Conservation (phyloP, 192 early-diverging fungal species). For the Coemansia aciculifera region DNA sequence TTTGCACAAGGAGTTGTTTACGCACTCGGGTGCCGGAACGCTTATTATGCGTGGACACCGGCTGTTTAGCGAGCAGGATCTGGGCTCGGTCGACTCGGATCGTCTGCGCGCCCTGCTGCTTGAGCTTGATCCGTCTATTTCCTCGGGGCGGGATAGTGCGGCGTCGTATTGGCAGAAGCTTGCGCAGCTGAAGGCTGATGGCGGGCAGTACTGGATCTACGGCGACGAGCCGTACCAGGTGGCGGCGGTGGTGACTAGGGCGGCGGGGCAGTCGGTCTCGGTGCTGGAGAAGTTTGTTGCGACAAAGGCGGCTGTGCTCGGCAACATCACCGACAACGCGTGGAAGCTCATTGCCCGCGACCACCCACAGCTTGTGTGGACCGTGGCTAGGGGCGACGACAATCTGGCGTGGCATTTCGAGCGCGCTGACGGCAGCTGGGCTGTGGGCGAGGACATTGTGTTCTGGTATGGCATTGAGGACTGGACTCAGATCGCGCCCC, state of each 20-base stretch:
- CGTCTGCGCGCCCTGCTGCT: conserved; percentile 77
- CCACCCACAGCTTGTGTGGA: conserved; percentile 81
- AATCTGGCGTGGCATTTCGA: conserved; percentile 97
- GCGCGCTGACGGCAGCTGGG: conserved; percentile 82
- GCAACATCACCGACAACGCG: conserved; percentile 95
- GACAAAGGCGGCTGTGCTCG: conserved; percentile 81
- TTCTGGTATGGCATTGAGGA: conserved; percentile 95
- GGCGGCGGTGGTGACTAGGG: conserved; percentile 75
- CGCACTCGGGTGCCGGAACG: conserved; percentile 95
- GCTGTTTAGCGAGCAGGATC: conserved; percentile 69
- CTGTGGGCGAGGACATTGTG: conserved; percentile 67
- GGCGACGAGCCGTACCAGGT: conserved; percentile 95
- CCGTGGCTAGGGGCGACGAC: conserved; percentile 70
- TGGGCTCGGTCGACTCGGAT: conserved; percentile 75
- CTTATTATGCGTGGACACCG: conserved; percentile 95
- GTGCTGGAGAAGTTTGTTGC: conserved; percentile 90
- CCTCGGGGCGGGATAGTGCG: conserved; percentile 62
- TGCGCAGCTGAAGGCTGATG: conserved; percentile 47
- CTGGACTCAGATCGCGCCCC: conserved; percentile 70
- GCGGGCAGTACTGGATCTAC: conserved; percentile 70
- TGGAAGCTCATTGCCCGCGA: conserved; percentile 90
- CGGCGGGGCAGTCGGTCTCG: conserved; percentile 56
- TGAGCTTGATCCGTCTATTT: conserved; percentile 70
- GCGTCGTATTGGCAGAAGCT: conserved; percentile 75
- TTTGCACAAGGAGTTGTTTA: conserved; percentile 99